Base-by-base conservation (phyloP, 768 basidiomycete species). In the Termitomyces sp. region DNA sequence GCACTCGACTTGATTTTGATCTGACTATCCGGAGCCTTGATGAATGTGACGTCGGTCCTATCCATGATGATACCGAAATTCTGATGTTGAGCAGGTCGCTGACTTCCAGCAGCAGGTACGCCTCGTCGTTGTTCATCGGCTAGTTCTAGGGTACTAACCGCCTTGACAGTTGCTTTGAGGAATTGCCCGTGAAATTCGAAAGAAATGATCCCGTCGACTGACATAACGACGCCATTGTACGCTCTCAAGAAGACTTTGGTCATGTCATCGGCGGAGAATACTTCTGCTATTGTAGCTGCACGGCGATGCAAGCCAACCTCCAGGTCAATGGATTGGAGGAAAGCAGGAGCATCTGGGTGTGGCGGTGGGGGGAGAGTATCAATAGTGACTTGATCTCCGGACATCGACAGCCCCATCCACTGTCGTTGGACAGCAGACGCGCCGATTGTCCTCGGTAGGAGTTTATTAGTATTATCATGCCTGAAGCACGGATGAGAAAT, bases 1-100 rank as follows among this genome's bases (percentile, higher is more conserved):
- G 90, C 86, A 63, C 91, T 94, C 30, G 92, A 87, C 75, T 95
- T 98, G 67, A 99, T 78, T 75, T 90, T 95, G 72, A 99, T 93
- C 5, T 79, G 69, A 66, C 89, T 93, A 43, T 84, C 79, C 0
- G 87, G 79, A 1, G 90, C 91, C 72, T 96, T 97, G 73, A 94
- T 76, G 72, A 97, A 84, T 2, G 85, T 91, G 32, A 98, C 76
- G 63, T 97, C 95, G n/a, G 94, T 96, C 71, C 89, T 89, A 58
- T 89, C 87, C 83, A 95, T 94, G 45, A 95, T 59, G 32, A 98
- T 82, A 18, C 95, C 95, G 59, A 84, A 83, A 45, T 74, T 57
- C 32, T 71, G 65, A 32, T 68, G 64, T 56, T 68, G 63, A 50
- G 55, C 63, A 24, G 65, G 56, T 52, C 63, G 68, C 33, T 68